Evolutionary conservation across 768 basidiomycete genomes (phyloP).

Genomic region (Suillus americanus): DNA sequence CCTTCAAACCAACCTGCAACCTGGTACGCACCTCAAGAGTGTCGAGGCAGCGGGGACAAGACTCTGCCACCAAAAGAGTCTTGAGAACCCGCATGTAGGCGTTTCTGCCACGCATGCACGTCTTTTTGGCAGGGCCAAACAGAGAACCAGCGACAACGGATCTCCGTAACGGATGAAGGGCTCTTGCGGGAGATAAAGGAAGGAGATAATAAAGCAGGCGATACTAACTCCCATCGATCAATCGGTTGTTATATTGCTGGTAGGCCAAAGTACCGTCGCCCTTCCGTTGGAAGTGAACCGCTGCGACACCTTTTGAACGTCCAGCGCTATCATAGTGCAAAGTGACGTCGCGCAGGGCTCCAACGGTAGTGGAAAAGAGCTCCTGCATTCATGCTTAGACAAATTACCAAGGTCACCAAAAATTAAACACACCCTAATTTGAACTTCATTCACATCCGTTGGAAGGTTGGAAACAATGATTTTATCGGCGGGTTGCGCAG

Average conservation of each 20-base stretch:
- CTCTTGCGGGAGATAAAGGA: slow-evolving; percentile 30
- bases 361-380: slow-evolving; percentile 88
- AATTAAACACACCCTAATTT: slow-evolving; percentile 70
- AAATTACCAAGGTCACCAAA: slow-evolving; percentile 1
- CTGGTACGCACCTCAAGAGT: slow-evolving; percentile 25
- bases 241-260: slow-evolving; percentile 94
- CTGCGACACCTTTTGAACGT: slow-evolving; percentile 87
- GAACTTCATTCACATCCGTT: slow-evolving; percentile 86
- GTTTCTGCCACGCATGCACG: slow-evolving; percentile 9
- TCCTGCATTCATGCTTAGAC: slow-evolving; percentile 54
- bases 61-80: slow-evolving; percentile 26
- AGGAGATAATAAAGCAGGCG: slow-evolving; percentile 39
- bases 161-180: slow-evolving; percentile 17
- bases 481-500: slow-evolving; percentile 64
- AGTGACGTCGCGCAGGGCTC: slow-evolving; percentile 79
- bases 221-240: slow-evolving; percentile 99
- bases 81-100: slow-evolving; percentile 29
- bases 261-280: slow-evolving; percentile 93
- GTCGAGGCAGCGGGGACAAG: slow-evolving; percentile 29
- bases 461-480: slow-evolving; percentile 97
- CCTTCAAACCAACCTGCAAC: slow-evolving; percentile 22
- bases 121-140: slow-evolving; percentile 16
- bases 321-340: slow-evolving; percentile 85
- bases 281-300: slow-evolving; percentile 80
- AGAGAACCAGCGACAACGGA: slow-evolving; percentile 22